phyloP scores from a whole-genome alignment of 1,139 yeast genomes.

The Diutina mesorugosa region DNA sequence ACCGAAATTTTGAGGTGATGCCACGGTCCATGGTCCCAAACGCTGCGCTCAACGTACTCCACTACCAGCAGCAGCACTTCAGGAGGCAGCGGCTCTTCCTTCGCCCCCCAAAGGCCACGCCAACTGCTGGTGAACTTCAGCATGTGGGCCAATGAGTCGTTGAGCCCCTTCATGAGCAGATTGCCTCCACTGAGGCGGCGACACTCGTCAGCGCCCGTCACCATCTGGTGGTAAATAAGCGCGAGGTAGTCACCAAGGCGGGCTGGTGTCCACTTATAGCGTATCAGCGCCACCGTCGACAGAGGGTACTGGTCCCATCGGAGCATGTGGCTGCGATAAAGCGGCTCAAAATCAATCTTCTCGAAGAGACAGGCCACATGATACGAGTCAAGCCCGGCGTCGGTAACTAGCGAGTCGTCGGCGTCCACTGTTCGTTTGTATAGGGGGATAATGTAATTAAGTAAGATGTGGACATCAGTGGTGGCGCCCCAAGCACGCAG shows the following conservation, averaged over 20 bases:
- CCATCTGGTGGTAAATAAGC: background rate
- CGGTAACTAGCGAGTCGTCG: background rate
- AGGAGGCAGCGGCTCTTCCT: background rate
- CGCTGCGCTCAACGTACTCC: background rate
- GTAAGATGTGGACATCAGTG: slow-evolving; percentile 32
- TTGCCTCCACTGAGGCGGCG: background rate
- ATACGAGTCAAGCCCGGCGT: background rate
- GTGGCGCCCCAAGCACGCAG: slow-evolving; percentile 50
- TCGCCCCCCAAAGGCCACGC: background rate
- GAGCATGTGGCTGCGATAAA: background rate
- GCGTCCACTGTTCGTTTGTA: slow-evolving; percentile 11
- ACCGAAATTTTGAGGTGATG: background rate
- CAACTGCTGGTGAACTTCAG: background rate
- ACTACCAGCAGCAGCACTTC: background rate
- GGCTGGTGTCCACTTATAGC: background rate
- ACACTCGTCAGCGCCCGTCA: background rate
- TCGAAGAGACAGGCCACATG: background rate
- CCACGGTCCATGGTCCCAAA: background rate
- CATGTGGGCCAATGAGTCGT: background rate
- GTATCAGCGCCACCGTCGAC: background rate
- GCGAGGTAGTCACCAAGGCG: background rate
- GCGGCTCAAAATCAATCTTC: background rate
- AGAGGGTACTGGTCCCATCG: background rate
- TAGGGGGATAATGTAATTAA: slow-evolving; percentile 29
- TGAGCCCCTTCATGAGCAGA: background rate